Evolutionary conservation across 208 protist genomes (phyloP).

Genomic region (Endotrypanum monterogeii): DNA sequence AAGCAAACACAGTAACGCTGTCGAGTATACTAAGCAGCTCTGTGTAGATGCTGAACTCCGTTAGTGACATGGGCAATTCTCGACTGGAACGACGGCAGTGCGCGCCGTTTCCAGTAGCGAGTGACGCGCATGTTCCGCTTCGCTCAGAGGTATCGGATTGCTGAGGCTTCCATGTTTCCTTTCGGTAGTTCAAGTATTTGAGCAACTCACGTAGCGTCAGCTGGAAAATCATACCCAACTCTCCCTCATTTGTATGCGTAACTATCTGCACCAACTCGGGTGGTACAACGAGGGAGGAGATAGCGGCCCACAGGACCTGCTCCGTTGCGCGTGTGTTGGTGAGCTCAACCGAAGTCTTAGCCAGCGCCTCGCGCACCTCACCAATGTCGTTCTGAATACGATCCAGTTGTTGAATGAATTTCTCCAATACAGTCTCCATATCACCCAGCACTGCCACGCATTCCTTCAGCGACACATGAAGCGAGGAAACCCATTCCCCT

Average conservation of each 20-base stretch:
- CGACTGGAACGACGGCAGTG: conserved; percentile 2
- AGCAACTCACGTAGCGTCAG: conserved; percentile 55
- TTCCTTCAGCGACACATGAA: conserved; percentile 60
- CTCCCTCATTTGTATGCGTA: conserved; percentile 65
- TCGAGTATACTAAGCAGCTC: conserved; percentile 67
- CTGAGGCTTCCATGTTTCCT: conserved; percentile 35
- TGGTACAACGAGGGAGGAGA: conserved; percentile 67
- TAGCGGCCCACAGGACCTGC: conserved; percentile 52
- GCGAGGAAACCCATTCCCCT: conserved; percentile 48
- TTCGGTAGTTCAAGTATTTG: conserved; percentile 63
- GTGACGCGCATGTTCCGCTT: neutral
- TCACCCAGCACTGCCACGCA: conserved; percentile 60
- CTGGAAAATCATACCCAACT: conserved; percentile 74
- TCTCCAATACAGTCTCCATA: conserved; percentile 68
- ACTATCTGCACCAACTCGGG: conserved; percentile 82
- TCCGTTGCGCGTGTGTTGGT: conserved; percentile 52
- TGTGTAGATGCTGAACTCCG: conserved; percentile 53
- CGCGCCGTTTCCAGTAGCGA: neutral
- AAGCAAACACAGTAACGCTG: conserved; percentile 74
- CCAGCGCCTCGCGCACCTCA: conserved; percentile 66
- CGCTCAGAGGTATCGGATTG: neutral
- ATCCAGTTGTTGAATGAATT: conserved; percentile 68
- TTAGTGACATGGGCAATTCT: conserved; percentile 46
- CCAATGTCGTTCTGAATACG: conserved; percentile 74
- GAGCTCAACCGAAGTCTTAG: conserved; percentile 47